phyloP scores from a whole-genome alignment of 208 protist species.

The Endotrypanum monterogeii region DNA sequence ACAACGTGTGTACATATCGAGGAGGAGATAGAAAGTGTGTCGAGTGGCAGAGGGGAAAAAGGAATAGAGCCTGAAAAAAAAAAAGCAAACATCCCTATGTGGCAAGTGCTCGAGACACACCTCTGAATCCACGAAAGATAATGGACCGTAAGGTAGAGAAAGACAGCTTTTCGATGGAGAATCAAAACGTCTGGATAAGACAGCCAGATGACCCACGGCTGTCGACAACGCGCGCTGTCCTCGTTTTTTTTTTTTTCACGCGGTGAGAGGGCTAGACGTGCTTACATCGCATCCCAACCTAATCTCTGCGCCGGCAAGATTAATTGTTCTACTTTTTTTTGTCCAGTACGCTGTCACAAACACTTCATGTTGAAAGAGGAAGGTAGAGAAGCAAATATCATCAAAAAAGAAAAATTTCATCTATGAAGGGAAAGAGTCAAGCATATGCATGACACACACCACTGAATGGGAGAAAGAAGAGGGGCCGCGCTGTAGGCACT shows the following conservation, averaged over 20 bases:
- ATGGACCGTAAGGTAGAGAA: no score
- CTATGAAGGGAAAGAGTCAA: neutral
- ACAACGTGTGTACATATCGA: neutral
- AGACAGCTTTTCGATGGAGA: no score
- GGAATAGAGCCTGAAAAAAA: neutral
- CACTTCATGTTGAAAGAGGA: neutral
- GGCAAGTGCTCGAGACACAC: no score
- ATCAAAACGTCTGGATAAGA: no score
- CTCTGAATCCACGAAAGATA: no score
- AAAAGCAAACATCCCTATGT: no score
- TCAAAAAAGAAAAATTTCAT: neutral
- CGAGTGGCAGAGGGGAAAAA: neutral
- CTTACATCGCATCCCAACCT: no score
- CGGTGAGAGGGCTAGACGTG: no score
- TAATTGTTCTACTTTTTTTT: neutral
- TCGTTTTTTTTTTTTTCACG: no score
- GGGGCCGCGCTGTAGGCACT: neutral
- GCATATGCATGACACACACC: neutral
- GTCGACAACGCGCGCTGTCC: no score
- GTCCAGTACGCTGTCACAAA: conserved; percentile 3
- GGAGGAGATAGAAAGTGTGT: neutral
- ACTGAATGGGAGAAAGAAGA: neutral
- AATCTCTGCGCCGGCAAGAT: neutral
- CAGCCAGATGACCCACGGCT: no score
- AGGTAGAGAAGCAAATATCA: neutral